A percentile compares a stretch with the other conserved stretches of the same genome.
phyloP scores from a whole-genome alignment of 768 basidiomycete genomes.

The Mycena indigotica region DNA sequence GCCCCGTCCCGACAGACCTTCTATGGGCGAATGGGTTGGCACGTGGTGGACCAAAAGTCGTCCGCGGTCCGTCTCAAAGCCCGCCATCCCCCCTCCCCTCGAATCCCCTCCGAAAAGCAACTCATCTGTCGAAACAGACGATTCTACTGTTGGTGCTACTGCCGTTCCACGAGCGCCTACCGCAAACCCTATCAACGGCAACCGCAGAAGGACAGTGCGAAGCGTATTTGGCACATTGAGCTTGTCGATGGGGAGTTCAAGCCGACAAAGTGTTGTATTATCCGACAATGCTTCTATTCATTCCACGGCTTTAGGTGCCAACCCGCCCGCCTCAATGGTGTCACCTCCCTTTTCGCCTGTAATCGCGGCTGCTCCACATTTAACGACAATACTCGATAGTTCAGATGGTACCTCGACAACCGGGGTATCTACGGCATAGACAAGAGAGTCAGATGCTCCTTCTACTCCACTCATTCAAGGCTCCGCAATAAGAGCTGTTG shows the following conservation, averaged over 20 bases:
- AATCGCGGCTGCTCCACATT: conserved; percentile 44
- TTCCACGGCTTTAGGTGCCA: conserved; percentile 31
- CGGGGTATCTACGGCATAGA: conserved; percentile 18
- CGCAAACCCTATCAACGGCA: neutral
- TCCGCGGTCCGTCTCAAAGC: conserved; percentile 25
- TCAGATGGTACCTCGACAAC: conserved; percentile 25
- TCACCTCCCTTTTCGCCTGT: conserved; percentile 46
- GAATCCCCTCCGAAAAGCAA: neutral
- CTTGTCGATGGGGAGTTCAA: conserved; percentile 59
- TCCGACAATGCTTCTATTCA: conserved; percentile 41
- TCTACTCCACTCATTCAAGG: conserved; percentile 58
- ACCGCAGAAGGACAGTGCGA: conserved; percentile 50
- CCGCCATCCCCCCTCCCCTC: conserved; percentile 17
- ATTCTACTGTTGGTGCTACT: conserved; percentile 1
- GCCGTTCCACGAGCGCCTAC: conserved; percentile 10
- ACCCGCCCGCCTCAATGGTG: conserved; percentile 34
- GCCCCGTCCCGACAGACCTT: conserved; percentile 54
- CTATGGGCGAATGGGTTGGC: conserved; percentile 77
- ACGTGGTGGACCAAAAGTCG: conserved; percentile 68
- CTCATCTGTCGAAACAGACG: neutral
- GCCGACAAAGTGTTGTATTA: conserved; percentile 7
- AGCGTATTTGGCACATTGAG: conserved; percentile 76
- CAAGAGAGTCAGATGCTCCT: conserved; percentile 29
- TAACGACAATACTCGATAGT: conserved; percentile 44
- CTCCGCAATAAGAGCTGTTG: conserved; percentile 70